Evolutionary conservation across 768 basidiomycete species (phyloP).

Genomic region (Leucocoprinus birnbaumii): DNA sequence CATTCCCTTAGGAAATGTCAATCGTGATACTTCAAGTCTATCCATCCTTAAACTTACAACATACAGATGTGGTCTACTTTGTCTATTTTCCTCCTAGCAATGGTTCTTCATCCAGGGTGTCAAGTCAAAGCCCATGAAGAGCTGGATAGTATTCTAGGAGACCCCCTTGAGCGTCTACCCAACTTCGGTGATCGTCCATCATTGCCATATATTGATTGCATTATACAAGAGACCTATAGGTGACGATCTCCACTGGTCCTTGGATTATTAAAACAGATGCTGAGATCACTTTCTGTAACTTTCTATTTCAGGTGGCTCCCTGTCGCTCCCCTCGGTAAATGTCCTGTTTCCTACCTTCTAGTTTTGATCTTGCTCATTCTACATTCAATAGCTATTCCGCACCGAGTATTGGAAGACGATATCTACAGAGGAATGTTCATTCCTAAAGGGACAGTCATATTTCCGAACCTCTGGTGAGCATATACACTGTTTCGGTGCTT

Average conservation of each 20-base stretch:
- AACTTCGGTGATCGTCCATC: conserved; percentile 43
- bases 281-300: no score
- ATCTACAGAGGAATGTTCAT: no score
- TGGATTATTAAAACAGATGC: conserved; percentile 21
- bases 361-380: no score
- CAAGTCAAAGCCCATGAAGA: conserved; percentile 60
- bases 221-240: conserved; percentile 53
- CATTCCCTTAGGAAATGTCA: neutral
- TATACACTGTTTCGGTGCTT: no score
- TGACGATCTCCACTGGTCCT: conserved; percentile 55
- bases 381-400: neutral
- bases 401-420: no score
- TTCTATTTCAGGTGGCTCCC: conserved; percentile 5
- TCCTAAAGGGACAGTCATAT: no score
- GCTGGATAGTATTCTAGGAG: conserved; percentile 56
- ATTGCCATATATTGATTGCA: conserved; percentile 56
- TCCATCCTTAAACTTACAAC: no score
- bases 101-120: conserved; percentile 58
- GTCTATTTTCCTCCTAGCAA: conserved; percentile 62
- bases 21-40: no score
- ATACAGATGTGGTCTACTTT: conserved; percentile 50
- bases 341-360: neutral
- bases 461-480: no score
- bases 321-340: conserved; percentile 1
- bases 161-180: conserved; percentile 46